Evolutionary conservation across 768 basidiomycete genomes (phyloP).

Genomic region (Coprinopsis sp.): DNA sequence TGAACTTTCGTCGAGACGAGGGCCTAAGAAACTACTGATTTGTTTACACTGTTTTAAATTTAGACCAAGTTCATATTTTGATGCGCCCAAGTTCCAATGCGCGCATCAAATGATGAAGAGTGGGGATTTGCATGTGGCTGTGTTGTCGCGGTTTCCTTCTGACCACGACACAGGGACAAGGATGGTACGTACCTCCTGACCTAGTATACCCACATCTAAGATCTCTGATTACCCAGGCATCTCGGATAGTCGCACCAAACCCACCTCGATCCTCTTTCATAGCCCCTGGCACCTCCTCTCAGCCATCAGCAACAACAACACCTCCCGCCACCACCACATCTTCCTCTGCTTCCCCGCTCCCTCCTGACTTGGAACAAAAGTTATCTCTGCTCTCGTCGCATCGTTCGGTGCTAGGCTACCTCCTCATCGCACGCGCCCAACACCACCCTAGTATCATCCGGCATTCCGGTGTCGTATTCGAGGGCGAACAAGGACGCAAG

Average conservation of each 20-base stretch:
- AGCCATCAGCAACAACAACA: too few species aligned
- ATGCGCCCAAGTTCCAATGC: too few species aligned
- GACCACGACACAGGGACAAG: too few species aligned
- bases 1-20: too few species aligned
- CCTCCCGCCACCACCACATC: too few species aligned
- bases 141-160: too few species aligned
- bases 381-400: conserved; percentile 73
- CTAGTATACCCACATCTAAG: conserved; percentile 5
- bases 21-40: too few species aligned
- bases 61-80: too few species aligned
- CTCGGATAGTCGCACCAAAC: not conserved
- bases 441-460: conserved; percentile 75
- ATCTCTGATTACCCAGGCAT: not conserved
- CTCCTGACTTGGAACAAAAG: conserved; percentile 82
- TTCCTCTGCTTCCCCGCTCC: conserved; percentile 1
- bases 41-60: too few species aligned
- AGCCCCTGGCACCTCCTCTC: not conserved
- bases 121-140: too few species aligned
- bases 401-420: conserved; percentile 81
- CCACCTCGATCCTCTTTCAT: not conserved
- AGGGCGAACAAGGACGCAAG: conserved; percentile 74
- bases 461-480: conserved; percentile 80
- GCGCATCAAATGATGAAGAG: too few species aligned
- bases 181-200: too few species aligned
- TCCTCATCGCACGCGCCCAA: conserved; percentile 74